A percentile compares a stretch with the other conserved stretches of the same genome.
phyloP scores from a whole-genome alignment of 208 protist species.

The Trypanosoma rangeli region DNA sequence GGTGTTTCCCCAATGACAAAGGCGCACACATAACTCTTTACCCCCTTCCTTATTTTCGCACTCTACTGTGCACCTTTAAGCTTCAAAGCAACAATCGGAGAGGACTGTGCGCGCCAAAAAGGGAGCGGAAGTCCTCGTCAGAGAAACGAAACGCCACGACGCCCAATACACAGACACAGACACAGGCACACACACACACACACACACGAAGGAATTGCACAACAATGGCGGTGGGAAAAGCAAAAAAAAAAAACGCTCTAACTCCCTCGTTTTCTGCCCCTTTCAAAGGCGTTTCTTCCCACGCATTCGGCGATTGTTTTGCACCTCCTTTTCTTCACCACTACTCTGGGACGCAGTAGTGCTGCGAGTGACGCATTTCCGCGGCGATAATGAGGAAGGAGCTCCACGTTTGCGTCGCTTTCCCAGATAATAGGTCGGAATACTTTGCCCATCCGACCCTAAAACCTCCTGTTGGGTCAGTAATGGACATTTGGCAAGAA shows the following conservation, averaged over 20 bases:
- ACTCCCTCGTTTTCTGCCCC: not conserved
- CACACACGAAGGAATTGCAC: not conserved
- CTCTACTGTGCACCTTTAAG: too few relatives aligned
- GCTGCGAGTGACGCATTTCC: not conserved
- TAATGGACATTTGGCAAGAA: conserved; percentile 72
- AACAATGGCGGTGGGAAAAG: not conserved
- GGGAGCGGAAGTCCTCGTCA: too few relatives aligned
- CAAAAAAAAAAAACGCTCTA: not conserved
- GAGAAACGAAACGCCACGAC: too few relatives aligned
- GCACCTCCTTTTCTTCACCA: not conserved
- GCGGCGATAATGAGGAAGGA: not conserved
- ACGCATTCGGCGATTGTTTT: not conserved
- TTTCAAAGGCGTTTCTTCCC: not conserved
- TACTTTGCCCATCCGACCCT: conserved; percentile 58
- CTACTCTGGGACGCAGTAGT: not conserved
- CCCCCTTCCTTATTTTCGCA: too few relatives aligned
- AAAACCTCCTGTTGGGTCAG: conserved; percentile 53
- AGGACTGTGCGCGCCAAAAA: too few relatives aligned
- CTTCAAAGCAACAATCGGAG: too few relatives aligned
- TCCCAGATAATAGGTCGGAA: conserved; percentile 79
- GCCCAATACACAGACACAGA: not conserved
- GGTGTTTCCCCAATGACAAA: too few relatives aligned
- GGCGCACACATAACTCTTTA: too few relatives aligned
- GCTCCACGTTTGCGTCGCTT: conserved; percentile 56
- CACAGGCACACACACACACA: not conserved